These are phyloP conservation scores for Sextonia rubra DNA, from an alignment of 164 flowering plant species.

Conservation along the genomic window DNA sequence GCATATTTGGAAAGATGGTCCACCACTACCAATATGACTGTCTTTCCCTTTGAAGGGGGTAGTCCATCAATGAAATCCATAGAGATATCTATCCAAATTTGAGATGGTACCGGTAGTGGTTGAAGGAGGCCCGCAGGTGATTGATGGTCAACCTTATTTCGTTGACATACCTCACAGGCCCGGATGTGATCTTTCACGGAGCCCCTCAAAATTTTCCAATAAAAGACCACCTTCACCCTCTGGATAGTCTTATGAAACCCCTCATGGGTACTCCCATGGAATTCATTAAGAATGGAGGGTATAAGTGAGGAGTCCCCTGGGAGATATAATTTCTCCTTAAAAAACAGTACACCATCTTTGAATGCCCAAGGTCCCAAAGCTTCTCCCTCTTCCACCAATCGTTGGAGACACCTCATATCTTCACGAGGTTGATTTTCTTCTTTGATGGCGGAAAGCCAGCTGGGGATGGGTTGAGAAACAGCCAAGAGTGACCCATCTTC, in stretches of 20 bases:
- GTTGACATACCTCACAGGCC: neutral
- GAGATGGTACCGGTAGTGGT: neutral
- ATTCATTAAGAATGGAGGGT: too few species aligned
- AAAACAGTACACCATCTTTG: neutral
- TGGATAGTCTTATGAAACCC: neutral
- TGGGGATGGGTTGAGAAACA: too few species aligned
- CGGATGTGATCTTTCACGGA: neutral
- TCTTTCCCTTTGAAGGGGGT: neutral
- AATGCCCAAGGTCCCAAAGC: neutral
- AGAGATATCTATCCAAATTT: conserved; percentile 5
- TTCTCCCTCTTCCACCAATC: neutral
- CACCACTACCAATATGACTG: neutral
- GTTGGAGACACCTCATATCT: neutral
- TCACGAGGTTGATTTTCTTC: neutral
- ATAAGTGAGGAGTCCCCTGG: too few species aligned
- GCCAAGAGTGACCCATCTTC: neutral
- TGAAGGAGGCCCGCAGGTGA: too few species aligned
- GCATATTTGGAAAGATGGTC: neutral
- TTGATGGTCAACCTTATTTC: neutral
- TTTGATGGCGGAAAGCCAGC: neutral
- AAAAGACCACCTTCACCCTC: neutral
- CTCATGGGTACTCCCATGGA: too few species aligned
- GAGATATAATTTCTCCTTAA: too few species aligned
- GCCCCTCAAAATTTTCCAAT: neutral
- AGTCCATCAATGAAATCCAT: conserved; percentile 4